These are phyloP conservation scores for Ustilago vetiveriae DNA, from an alignment of 1,284 basidiomycete species.

Conservation along the genomic window DNA sequence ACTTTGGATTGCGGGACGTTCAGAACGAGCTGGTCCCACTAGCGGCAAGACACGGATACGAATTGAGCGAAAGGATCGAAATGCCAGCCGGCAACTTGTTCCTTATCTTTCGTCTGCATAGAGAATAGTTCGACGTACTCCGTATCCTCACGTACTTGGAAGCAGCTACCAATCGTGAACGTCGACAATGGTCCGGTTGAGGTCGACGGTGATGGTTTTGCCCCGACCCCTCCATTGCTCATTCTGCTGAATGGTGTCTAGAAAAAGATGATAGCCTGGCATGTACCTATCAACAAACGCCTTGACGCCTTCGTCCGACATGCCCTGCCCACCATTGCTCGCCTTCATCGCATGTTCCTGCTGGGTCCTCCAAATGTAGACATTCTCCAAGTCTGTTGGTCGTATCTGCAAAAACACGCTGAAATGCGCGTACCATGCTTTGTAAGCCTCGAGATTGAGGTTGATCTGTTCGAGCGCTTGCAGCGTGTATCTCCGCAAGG, in stretches of 20 bases:
- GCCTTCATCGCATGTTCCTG: slow-evolving; percentile 50
- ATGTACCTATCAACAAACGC: slow-evolving; percentile 69
- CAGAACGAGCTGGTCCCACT: slow-evolving; percentile 37
- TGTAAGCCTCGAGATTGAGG: slow-evolving; percentile 21
- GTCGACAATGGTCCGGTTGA: slow-evolving; percentile 18
- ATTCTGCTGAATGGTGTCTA: slow-evolving; percentile 32
- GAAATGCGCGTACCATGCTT: slow-evolving; percentile 29
- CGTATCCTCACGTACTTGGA: not conserved
- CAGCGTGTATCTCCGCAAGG: slow-evolving; percentile 15
- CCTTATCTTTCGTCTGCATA: slow-evolving; percentile 22
- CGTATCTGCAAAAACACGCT: slow-evolving; percentile 35
- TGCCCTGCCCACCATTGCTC: slow-evolving; percentile 30
- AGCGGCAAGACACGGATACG: slow-evolving; percentile 38
- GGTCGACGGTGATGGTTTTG: slow-evolving; percentile 39
- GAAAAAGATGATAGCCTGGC: slow-evolving; percentile 58
- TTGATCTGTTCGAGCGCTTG: slow-evolving; percentile 36
- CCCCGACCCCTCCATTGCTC: slow-evolving; percentile 30
- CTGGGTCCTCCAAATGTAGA: slow-evolving; percentile 39
- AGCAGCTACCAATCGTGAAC: slow-evolving; percentile 27
- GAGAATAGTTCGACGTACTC: too few species aligned
- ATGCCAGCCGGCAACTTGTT: slow-evolving; percentile 50
- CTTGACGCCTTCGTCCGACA: slow-evolving; percentile 36
- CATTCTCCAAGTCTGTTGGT: slow-evolving; percentile 34
- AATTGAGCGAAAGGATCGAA: slow-evolving; percentile 23
- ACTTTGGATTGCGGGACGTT: slow-evolving; percentile 48